These are phyloP conservation scores for Erodium moschatum DNA, from an alignment of 441 rosid genomes.

Conservation along the genomic window DNA sequence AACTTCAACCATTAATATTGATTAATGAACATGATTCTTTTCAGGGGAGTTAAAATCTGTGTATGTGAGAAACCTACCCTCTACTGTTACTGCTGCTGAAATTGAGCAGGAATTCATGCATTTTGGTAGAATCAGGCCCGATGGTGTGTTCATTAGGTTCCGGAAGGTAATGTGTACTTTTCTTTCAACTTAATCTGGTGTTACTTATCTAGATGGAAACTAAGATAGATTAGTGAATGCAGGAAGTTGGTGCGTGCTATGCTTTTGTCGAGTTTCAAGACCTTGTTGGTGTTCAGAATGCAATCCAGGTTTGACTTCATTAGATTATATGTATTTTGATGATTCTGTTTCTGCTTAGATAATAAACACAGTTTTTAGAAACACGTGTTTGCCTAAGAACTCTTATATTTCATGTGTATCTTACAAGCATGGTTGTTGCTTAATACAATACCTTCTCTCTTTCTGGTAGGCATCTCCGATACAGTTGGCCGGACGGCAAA, in stretches of 20 bases:
- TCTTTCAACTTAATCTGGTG: background rate
- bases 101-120: constrained; percentile 58
- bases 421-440: background rate
- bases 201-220: background rate
- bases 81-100: constrained; percentile 47
- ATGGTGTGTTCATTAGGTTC: constrained; percentile 59
- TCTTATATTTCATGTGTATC: background rate
- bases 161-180: constrained; percentile 37
- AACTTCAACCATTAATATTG: background rate
- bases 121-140: constrained; percentile 62
- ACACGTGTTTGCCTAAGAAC: background rate
- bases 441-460: constrained; percentile 1
- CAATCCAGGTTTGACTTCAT: constrained; percentile 43
- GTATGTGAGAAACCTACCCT: constrained; percentile 64
- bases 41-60: constrained; percentile 57
- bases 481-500: constrained; percentile 75
- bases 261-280: constrained; percentile 80
- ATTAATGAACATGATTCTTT: constrained; percentile 20
- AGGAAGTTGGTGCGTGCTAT: constrained; percentile 64
- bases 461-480: constrained; percentile 74
- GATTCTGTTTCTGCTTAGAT: background rate
- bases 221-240: constrained; percentile 25
- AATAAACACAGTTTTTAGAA: background rate
- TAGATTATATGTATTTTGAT: background rate
- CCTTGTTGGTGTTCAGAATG: constrained; percentile 50